Evolutionary conservation across 148 eudicot genomes (phyloP).

Genomic region (Nepenthes gracilis): DNA sequence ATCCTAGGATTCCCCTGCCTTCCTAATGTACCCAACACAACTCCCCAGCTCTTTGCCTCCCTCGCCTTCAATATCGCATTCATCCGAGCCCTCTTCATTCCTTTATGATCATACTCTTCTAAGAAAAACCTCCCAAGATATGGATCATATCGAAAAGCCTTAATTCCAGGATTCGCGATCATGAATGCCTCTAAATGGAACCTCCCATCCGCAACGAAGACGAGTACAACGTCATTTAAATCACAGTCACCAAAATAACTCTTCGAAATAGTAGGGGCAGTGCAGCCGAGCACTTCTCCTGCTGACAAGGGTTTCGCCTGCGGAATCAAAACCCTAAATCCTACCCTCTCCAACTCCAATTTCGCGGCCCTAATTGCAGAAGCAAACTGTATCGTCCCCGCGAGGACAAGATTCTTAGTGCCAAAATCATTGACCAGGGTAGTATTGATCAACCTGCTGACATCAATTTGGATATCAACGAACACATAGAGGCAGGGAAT

Average conservation of each 20-base stretch:
- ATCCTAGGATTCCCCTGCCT: constrained; percentile 91
- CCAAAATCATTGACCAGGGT: constrained; percentile 15
- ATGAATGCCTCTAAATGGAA: constrained; percentile 94
- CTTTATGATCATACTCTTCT: constrained; percentile 89
- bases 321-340: constrained; percentile 86
- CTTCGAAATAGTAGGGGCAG: constrained; percentile 49
- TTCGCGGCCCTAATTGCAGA: constrained; percentile 66
- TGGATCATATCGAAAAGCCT: constrained; percentile 81
- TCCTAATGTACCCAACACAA: constrained; percentile 87
- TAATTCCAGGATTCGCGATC: constrained; percentile 80
- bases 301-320: constrained; percentile 85
- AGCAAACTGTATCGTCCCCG: constrained; percentile 83
- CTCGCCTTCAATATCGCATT: constrained; percentile 60
- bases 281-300: constrained; percentile 90
- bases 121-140: constrained; percentile 74
- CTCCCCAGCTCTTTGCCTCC: constrained; percentile 69
- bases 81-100: constrained; percentile 72
- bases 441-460: constrained; percentile 25
- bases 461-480: constrained; percentile 66
- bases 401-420: constrained; percentile 29
- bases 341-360: constrained; percentile 51
- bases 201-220: constrained; percentile 93
- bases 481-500: constrained; percentile 75
- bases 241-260: constrained; percentile 6
- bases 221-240: constrained; percentile 35